Conservation (phyloP, 129 eudicot genomes). For the Flaveria sonorensis region DNA sequence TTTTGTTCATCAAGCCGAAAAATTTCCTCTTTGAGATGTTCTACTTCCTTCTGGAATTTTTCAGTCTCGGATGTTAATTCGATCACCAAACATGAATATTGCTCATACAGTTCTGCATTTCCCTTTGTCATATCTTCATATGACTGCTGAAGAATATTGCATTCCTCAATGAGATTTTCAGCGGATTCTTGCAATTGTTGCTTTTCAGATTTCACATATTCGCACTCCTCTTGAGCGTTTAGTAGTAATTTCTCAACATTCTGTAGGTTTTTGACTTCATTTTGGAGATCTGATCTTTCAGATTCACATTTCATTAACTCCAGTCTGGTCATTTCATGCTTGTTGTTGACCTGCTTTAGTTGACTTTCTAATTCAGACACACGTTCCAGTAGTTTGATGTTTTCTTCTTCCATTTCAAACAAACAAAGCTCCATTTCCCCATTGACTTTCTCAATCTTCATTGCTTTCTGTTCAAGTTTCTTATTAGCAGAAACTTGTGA, state of each 20-base stretch:
- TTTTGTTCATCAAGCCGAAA: constrained; percentile 45
- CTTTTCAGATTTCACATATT: constrained; percentile 43
- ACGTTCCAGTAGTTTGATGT: constrained; percentile 37
- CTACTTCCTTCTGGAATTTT: constrained; percentile 49
- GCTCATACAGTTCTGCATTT: constrained; percentile 46
- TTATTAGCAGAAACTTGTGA: constrained; percentile 61
- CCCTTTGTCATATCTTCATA: constrained; percentile 52
- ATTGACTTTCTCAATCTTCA: constrained; percentile 47
- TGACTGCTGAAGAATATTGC: constrained; percentile 43
- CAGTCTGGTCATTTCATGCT: constrained; percentile 34
- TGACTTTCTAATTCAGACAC: constrained; percentile 50
- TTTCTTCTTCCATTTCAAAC: constrained; percentile 56
- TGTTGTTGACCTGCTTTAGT: constrained; percentile 33
- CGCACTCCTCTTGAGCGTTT: constrained; percentile 55
- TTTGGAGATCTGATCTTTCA: constrained; percentile 45
- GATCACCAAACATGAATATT: constrained; percentile 40
- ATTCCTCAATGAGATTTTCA: constrained; percentile 47
- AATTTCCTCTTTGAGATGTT: constrained; percentile 45
- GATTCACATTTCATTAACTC: constrained; percentile 46
- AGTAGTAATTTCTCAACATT: constrained; percentile 34
- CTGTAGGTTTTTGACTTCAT: constrained; percentile 45
- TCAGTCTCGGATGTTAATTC: constrained; percentile 52
- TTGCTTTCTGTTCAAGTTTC: constrained; percentile 44
- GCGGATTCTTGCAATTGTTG: constrained; percentile 53
- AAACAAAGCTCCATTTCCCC: constrained; percentile 44